phyloP scores from a whole-genome alignment of 371 early-diverging fungal genomes.

The Dichotomocladium elegans region DNA sequence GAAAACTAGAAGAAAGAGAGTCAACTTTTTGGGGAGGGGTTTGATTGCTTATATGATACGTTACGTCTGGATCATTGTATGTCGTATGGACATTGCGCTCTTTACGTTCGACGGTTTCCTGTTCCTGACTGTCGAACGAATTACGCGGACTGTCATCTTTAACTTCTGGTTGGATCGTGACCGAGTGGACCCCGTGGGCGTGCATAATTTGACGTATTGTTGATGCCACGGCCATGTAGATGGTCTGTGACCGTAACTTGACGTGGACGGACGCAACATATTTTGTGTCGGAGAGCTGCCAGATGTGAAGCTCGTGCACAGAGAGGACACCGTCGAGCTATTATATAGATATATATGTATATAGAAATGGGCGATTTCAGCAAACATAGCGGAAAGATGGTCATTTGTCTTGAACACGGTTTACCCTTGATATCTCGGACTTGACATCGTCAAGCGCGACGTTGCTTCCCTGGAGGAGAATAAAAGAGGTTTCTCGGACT shows the following conservation, averaged over 20 bases:
- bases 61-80: too few species aligned
- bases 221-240: slow-evolving; percentile 63
- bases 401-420: not conserved
- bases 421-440: slow-evolving; percentile 42
- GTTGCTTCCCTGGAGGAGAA: slow-evolving; percentile 78
- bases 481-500: slow-evolving; percentile 73
- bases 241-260: slow-evolving; percentile 49
- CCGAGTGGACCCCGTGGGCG: slow-evolving; percentile 77
- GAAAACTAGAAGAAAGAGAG: not conserved
- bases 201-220: slow-evolving; percentile 74
- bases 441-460: slow-evolving; percentile 69
- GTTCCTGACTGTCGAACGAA: too few species aligned
- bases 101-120: too few species aligned
- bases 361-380: too few species aligned
- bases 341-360: too few species aligned
- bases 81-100: too few species aligned
- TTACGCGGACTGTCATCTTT: not conserved
- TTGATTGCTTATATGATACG: too few species aligned
- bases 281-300: slow-evolving; percentile 88
- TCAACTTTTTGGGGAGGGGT: too few species aligned
- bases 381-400: not conserved
- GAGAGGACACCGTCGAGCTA: slow-evolving; percentile 63
- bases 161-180: slow-evolving; percentile 90
- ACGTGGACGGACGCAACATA: slow-evolving; percentile 84
- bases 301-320: slow-evolving; percentile 93